These are phyloP conservation scores for Arachnomyces sp. DNA, from an alignment of 2,329 filamentous ascomycete genomes.

Conservation along the genomic window DNA sequence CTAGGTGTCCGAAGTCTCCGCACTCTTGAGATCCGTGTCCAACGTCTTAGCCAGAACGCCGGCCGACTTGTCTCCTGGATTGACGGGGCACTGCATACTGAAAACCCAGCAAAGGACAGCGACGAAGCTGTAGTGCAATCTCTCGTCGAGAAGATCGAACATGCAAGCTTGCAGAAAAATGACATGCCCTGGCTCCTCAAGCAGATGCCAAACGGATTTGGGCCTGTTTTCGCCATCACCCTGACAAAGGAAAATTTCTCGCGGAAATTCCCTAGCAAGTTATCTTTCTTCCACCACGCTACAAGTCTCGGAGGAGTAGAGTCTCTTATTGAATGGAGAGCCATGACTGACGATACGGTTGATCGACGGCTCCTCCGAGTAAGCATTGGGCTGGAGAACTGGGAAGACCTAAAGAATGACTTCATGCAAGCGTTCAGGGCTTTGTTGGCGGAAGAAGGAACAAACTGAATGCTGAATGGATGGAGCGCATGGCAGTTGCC, in stretches of 20 bases:
- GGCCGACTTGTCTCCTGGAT: conserved; percentile 67
- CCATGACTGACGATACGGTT: conserved; percentile 71
- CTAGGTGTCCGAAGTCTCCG: conserved; percentile 77
- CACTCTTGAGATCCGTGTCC: conserved; percentile 76
- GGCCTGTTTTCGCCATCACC: conserved; percentile 75
- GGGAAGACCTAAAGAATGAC: conserved; percentile 76
- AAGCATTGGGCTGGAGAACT: conserved; percentile 78
- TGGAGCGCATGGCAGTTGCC: neutral
- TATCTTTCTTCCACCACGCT: conserved; percentile 84
- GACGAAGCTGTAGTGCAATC: conserved; percentile 42
- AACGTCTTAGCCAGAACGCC: conserved; percentile 66
- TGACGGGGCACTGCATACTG: conserved; percentile 38
- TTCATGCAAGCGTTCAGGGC: conserved; percentile 59
- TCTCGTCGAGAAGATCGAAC: conserved; percentile 57
- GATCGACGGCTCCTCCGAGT: conserved; percentile 68
- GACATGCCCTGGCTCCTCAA: conserved; percentile 64
- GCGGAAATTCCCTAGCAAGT: conserved; percentile 63
- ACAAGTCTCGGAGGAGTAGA: conserved; percentile 92
- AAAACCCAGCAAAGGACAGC: conserved; percentile 30
- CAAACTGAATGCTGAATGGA: conserved; percentile 1
- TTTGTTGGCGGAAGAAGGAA: conserved; percentile 33
- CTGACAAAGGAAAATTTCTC: conserved; percentile 57
- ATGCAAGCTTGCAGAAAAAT: conserved; percentile 71
- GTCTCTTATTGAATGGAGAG: conserved; percentile 91
- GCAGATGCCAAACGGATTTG: conserved; percentile 90